Evolutionary conservation across 805 yeast species (phyloP), one percentile per base, ranked within the genome.

Genomic region (Metschnikowia similis): DNA sequence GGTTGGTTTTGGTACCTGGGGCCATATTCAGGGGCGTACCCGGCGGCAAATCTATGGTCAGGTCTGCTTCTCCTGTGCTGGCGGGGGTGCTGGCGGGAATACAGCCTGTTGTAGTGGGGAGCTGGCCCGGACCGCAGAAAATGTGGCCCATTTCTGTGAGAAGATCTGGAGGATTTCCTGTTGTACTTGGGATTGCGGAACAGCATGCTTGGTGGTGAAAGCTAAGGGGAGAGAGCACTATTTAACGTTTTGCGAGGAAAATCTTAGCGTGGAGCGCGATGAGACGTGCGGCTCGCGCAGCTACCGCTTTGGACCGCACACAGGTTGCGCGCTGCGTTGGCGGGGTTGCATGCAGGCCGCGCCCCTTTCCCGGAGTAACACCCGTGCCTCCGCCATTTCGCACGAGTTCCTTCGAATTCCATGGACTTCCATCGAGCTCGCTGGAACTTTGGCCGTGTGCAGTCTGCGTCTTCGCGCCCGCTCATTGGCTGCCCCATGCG

Each of bases 161-260:
- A 35, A 47, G 56, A 44, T 54, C 60, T 57, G 49, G 35, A 41
- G 8, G 60, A 50, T 45, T 66, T 66, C 51, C 64, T 66, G 47
- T 49, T 51, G 57, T 64, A 64, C 55, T 61, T 60, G 52, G 60
- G 55, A 44, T 54, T 50, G 42, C 47, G 46, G 52, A 48, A 56
- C 34, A 56, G 48, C 60, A 55, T 56, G 44, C 21, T 43, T n/a
- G 29, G 31, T 10, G 28, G 14, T 30, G 32, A 16, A 28, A 31
- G 4, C 21, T 1, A 21, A 16, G 36, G 41, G 36, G 29, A 47
- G 50, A 14, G 29, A 32, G 30, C 48, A 13, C 45, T 50, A 44
- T 52, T 52, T 52, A 52, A 49, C 37, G 7, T 44, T 36, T 48
- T 37, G 52, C 41, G 41, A 30, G 28, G 40, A 21, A 29, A 17